A percentile compares a stretch with the other conserved stretches of the same genome.
Conservation (phyloP, 257 asterid genomes). For the Jaltomata sinuosa region DNA sequence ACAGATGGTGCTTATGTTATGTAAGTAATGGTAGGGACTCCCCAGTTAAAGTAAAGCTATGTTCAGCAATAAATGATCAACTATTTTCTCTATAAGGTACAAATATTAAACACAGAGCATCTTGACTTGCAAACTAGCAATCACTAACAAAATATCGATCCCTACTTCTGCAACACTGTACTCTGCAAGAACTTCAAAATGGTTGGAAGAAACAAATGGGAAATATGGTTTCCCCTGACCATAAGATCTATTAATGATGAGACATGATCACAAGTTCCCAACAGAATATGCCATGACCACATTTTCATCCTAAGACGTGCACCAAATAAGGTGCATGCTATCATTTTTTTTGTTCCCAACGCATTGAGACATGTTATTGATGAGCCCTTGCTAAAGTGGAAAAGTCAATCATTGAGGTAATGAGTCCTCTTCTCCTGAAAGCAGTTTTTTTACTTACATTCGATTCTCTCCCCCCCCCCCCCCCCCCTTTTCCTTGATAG, state of each 20-base stretch:
- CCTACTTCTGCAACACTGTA: background rate
- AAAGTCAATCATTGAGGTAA: background rate
- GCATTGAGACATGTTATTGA: background rate
- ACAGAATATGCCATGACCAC: background rate
- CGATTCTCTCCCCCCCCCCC: background rate
- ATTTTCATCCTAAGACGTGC: background rate
- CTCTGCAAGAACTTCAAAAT: background rate
- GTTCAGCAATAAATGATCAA: background rate
- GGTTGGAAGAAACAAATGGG: background rate
- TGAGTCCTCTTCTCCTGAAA: background rate
- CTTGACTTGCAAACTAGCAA: background rate
- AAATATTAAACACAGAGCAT: background rate
- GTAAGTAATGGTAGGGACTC: background rate
- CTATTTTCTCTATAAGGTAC: background rate
- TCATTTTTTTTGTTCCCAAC: background rate
- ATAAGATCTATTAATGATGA: background rate
- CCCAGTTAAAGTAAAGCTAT: background rate
- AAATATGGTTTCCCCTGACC: background rate
- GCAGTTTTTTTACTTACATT: background rate
- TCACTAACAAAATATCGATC: background rate
- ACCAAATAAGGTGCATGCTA: background rate
- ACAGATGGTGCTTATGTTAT: background rate
- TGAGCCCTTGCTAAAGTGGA: background rate
- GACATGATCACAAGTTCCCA: background rate
- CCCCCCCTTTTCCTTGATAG: background rate